A percentile compares a stretch with the other conserved stretches of the same genome.
phyloP scores from a whole-genome alignment of 257 asterid species.

The Fraxinus excelsior region DNA sequence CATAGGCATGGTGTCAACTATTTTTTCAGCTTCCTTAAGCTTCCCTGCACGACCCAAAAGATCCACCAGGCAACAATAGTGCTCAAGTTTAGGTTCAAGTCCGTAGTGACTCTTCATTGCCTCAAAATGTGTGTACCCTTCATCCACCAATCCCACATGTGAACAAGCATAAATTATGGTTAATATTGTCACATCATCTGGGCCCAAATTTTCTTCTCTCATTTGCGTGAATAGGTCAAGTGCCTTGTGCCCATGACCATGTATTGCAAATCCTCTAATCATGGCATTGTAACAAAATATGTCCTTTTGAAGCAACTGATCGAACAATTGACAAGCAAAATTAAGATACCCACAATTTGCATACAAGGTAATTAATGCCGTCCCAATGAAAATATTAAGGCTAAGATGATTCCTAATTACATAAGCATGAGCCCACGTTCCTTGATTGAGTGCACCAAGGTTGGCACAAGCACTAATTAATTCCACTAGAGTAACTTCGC shows the following conservation, averaged over 20 bases:
- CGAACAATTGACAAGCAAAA: conserved; percentile 50
- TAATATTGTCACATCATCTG: conserved; percentile 56
- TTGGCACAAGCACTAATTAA: conserved; percentile 61
- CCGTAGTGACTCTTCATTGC: conserved; percentile 46
- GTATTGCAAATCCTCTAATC: conserved; percentile 72
- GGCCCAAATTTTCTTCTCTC: conserved; percentile 41
- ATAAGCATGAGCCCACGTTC: conserved; percentile 63
- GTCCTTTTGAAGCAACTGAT: conserved; percentile 44
- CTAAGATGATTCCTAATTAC: conserved; percentile 38
- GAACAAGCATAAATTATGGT: conserved; percentile 69
- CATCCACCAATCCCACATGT: conserved; percentile 63
- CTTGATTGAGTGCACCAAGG: conserved; percentile 62
- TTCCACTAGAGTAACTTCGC: conserved; percentile 60
- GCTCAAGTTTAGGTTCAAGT: conserved; percentile 61
- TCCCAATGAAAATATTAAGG: conserved; percentile 50
- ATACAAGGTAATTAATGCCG: conserved; percentile 59
- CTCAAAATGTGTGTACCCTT: conserved; percentile 54
- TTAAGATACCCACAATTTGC: conserved; percentile 59
- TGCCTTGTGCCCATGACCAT: conserved; percentile 58
- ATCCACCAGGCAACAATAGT: conserved; percentile 69
- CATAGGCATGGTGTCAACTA: conserved; percentile 48
- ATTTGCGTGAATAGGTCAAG: conserved; percentile 52
- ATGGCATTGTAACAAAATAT: conserved; percentile 64
- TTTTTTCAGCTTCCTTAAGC: conserved; percentile 54
- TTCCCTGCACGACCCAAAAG: conserved; percentile 69